Base-by-base conservation (phyloP, 176 grass and related monocot genomes). In the Leersia perrieri region DNA sequence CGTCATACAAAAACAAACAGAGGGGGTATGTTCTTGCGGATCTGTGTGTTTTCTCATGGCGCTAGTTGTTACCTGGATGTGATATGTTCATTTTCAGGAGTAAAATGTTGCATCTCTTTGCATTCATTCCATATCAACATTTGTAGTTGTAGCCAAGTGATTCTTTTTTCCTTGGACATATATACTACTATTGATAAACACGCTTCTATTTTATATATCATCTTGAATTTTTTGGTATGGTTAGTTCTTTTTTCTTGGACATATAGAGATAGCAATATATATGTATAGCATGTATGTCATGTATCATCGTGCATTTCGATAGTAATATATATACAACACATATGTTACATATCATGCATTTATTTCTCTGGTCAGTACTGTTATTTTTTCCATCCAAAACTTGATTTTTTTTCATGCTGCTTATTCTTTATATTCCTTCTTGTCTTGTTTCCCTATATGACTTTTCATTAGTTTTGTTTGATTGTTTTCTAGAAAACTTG, bases 401-500 rank as follows among this genome's bases (percentile, higher is more conserved):
- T 72, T n/a, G 3, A 41, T 33, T 6, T 2, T n/a, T n/a, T n/a
- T 64, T 5, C 40, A 53, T 49, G 14, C 49, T 73, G n/a, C 1
- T 49, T 34, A 12, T 20, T 72, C 35, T 11, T 47, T 35, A 36
- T n/a, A 4, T 42, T 38, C 26, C 53, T 44, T 18, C 28, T 2
- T 22, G 1, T 14, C 10, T 27, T 69, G 33, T 58, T 39, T 63
- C 3, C 16, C 9, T 20, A 20, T 38, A 26, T 22, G 22, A 49
- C 3, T 30, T 45, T 66, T n/a, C 45, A 38, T 36, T 64, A 9
- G 44, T 44, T 80, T 14, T 73, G 18, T 7, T 64, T 13, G 6
- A 11, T 57, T 35, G 23, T 71, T 89, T 5, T 72, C 15, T 36
- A 90, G 88, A 79, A 72, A 16, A 6, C 31, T 82, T 82, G 73